Percentiles rank a stretch among this genome's conserved stretches.
Evolutionary conservation across 2,329 filamentous ascomycete genomes (phyloP).

Genomic region (Leptographium procerum): DNA sequence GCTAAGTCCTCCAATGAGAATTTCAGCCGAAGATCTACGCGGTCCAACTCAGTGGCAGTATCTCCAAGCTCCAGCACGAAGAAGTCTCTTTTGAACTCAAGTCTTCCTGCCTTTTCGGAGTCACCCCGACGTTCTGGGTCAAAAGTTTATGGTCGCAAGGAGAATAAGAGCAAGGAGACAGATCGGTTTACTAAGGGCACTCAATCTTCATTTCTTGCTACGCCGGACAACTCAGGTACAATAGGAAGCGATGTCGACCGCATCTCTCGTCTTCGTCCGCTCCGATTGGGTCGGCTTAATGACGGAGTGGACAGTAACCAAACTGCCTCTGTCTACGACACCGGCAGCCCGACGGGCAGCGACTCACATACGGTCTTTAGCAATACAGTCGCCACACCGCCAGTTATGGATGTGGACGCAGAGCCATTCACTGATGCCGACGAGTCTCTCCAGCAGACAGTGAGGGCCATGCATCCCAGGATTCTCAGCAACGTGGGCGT

Average conservation of each 20-base stretch:
- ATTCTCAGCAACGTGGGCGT: conserved; percentile 58
- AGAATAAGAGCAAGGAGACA: background rate
- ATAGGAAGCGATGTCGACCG: conserved; percentile 20
- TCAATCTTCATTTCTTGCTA: conserved; percentile 32
- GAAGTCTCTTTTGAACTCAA: conserved; percentile 21
- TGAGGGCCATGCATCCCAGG: conserved; percentile 35
- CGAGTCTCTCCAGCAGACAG: conserved; percentile 34
- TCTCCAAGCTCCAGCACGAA: conserved; percentile 22
- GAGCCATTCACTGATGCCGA: conserved; percentile 46
- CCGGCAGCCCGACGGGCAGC: conserved; percentile 40
- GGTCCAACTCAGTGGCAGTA: conserved; percentile 20
- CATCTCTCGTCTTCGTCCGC: conserved; percentile 27
- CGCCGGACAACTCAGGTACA: conserved; percentile 46
- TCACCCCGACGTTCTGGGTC: conserved; percentile 27
- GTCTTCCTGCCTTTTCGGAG: conserved; percentile 20
- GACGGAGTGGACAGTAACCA: conserved; percentile 33
- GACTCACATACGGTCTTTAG: conserved; percentile 50
- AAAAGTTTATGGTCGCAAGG: background rate
- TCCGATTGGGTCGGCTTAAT: conserved; percentile 28
- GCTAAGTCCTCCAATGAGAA: conserved; percentile 17
- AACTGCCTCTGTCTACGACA: conserved; percentile 30
- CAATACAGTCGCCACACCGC: conserved; percentile 59
- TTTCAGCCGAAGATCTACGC: conserved; percentile 21
- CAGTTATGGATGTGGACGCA: conserved; percentile 60
- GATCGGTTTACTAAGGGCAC: conserved; percentile 9